Percentiles rank a stretch among this genome's conserved stretches.
These are phyloP conservation scores for Aspergillus puulaauensis DNA, from an alignment of 2,329 filamentous ascomycete species.

Conservation along the genomic window DNA sequence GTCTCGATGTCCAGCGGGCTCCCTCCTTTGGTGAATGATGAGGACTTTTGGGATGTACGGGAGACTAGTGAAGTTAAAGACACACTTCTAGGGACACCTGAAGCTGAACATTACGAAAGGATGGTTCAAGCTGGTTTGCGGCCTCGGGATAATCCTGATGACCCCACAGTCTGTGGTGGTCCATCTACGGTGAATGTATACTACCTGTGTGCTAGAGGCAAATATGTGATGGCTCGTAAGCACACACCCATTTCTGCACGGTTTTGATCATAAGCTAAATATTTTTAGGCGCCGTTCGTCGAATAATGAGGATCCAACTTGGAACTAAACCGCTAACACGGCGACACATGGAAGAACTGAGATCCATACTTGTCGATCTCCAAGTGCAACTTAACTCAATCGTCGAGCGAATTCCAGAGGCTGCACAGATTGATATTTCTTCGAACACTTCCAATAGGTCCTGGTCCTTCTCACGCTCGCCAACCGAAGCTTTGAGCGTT, in stretches of 20 bases:
- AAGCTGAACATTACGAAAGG: constrained; percentile 38
- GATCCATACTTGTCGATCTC: constrained; percentile 41
- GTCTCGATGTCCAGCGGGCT: constrained; percentile 52
- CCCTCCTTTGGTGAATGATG: constrained; percentile 47
- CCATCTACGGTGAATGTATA: constrained; percentile 44
- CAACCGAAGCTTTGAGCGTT: constrained; percentile 22
- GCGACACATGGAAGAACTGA: constrained; percentile 45
- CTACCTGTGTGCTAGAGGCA: constrained; percentile 44
- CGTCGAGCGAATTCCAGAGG: constrained; percentile 43
- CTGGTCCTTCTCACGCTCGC: constrained; percentile 29
- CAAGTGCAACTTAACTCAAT: constrained; percentile 44
- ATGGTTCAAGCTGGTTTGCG: constrained; percentile 32
- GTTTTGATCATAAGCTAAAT: background rate
- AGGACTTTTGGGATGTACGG: constrained; percentile 50
- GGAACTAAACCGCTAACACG: constrained; percentile 45
- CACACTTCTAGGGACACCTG: constrained; percentile 39
- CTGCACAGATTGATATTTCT: constrained; percentile 21
- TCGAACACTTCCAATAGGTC: constrained; percentile 22
- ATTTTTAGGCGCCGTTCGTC: constrained; percentile 39
- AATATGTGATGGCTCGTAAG: constrained; percentile 47
- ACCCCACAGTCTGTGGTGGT: constrained; percentile 41
- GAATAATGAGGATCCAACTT: constrained; percentile 45
- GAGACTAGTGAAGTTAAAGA: constrained; percentile 50
- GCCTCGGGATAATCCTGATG: constrained; percentile 42
- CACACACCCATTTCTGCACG: background rate